Percentiles rank a stretch among this genome's conserved stretches.
phyloP scores from a whole-genome alignment of 768 basidiomycete species.

The Chalciporus chontae region DNA sequence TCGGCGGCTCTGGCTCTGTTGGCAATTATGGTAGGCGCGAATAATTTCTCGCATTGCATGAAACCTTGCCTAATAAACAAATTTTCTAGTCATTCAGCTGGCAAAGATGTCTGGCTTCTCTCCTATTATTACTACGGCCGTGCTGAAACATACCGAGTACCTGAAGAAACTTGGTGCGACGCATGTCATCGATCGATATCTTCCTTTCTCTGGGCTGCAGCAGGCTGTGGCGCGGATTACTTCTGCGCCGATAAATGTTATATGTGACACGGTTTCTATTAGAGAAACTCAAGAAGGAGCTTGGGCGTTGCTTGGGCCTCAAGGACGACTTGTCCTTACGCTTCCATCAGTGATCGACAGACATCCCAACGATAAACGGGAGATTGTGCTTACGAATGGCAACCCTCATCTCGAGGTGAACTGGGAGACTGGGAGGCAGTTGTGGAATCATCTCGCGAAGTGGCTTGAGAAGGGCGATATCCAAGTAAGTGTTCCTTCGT shows the following conservation, averaged over 20 bases:
- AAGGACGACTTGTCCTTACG: constrained; percentile 35
- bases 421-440: constrained; percentile 30
- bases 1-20: constrained; percentile 47
- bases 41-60: constrained; percentile 4
- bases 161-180: constrained; percentile 34
- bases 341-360: constrained; percentile 31
- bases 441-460: constrained; percentile 26
- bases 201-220: constrained; percentile 27
- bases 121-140: constrained; percentile 32
- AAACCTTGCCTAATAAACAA: constrained; percentile 12
- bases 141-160: constrained; percentile 34
- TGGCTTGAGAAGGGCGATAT: constrained; percentile 34
- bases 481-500: constrained; percentile 18
- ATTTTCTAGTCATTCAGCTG: constrained; percentile 35
- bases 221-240: constrained; percentile 37
- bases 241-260: constrained; percentile 31
- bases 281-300: constrained; percentile 38
- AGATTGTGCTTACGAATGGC: constrained; percentile 30
- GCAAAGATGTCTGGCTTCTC: constrained; percentile 40
- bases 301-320: constrained; percentile 34
- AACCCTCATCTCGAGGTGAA: constrained; percentile 33
- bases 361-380: constrained; percentile 24
- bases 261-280: constrained; percentile 38
- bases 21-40: constrained; percentile 44
- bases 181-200: constrained; percentile 34